Conservation (phyloP, 2,329 filamentous ascomycete genomes). For the Ilyonectria mors-panacis region DNA sequence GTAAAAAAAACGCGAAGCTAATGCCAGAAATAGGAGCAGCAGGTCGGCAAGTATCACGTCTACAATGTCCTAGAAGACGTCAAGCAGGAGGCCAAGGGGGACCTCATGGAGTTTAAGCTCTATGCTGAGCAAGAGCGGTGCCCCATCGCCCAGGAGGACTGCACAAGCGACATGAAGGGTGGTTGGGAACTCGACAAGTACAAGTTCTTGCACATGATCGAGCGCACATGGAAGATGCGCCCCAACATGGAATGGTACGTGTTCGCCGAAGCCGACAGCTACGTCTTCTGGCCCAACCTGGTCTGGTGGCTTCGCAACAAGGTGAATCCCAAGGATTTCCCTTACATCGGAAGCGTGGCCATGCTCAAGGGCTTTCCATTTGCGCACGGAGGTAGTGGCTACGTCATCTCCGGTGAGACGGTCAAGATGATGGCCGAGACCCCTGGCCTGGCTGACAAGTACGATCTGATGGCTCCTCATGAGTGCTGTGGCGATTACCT, state of each 20-base stretch:
- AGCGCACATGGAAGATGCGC: conserved; percentile 68
- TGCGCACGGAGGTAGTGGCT: conserved; percentile 72
- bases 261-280: conserved; percentile 72
- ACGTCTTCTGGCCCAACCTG: conserved; percentile 69
- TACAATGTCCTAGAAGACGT: conserved; percentile 60
- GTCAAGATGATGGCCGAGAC: conserved; percentile 64
- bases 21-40: conserved; percentile 58
- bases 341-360: conserved; percentile 68
- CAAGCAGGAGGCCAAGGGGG: conserved; percentile 52
- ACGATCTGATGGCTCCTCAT: conserved; percentile 60
- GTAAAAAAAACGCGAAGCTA: conserved; percentile 2
- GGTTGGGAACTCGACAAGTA: conserved; percentile 73
- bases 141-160: conserved; percentile 62
- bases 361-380: conserved; percentile 63
- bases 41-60: conserved; percentile 62
- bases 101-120: conserved; percentile 61
- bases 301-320: conserved; percentile 63
- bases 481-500: conserved; percentile 69
- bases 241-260: conserved; percentile 71
- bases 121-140: conserved; percentile 63
- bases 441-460: conserved; percentile 60
- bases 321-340: conserved; percentile 59
- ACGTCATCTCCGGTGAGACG: conserved; percentile 67
- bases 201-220: conserved; percentile 72
- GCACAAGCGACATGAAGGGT: conserved; percentile 51